Evolutionary conservation across 176 grass and related monocot species (phyloP), one percentile per base, ranked within the genome.

Genomic region (Coix lacrymajobi): DNA sequence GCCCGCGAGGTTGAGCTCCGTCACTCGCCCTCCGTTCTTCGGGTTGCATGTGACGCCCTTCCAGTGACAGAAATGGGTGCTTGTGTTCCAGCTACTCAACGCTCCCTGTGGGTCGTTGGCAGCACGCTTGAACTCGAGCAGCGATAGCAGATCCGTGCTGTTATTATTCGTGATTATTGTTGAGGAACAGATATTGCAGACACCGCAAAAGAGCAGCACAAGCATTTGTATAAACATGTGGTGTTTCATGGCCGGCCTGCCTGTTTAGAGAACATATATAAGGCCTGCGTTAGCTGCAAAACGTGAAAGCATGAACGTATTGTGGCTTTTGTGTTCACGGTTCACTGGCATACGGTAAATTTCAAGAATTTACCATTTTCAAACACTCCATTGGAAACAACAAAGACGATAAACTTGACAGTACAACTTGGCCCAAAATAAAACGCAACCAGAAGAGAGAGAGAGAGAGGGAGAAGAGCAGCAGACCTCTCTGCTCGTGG

Each of bases 1-100:
- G 1, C 1, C 6, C 0, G 4, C 4, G 3, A 83, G 39, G 2
- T 34, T 5, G 7, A 83, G 11, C 7, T 0, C 7, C 0, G 4
- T 19, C 7, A 81, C 51, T 3, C 57, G 40, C 11, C 20, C 14
- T 1, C 4, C 20, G 39, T 73, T 64, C 62, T 1, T 26, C 0
- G 6, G 11, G 62, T 45, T 36, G 39, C 80, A 83, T 1, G 0
- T 19, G 8, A 73, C 56, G 19, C 80, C 54, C 2, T 1, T 14
- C 80, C 69, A 83, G 11, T 17, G 0, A 38, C 68, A 72, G 17
- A 31, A 16, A 19, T 1, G 5, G 49, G 1, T 57, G 51, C 80
- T 72, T 0, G 17, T 16, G 26, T 82, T 82, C 52, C 80, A 82
- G 0, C 17, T 24, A 16, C 3, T 22, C 25, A 82, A 17, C 5